Conservation (phyloP, 768 basidiomycete species). For the Cystofilobasidium ferigula region DNA sequence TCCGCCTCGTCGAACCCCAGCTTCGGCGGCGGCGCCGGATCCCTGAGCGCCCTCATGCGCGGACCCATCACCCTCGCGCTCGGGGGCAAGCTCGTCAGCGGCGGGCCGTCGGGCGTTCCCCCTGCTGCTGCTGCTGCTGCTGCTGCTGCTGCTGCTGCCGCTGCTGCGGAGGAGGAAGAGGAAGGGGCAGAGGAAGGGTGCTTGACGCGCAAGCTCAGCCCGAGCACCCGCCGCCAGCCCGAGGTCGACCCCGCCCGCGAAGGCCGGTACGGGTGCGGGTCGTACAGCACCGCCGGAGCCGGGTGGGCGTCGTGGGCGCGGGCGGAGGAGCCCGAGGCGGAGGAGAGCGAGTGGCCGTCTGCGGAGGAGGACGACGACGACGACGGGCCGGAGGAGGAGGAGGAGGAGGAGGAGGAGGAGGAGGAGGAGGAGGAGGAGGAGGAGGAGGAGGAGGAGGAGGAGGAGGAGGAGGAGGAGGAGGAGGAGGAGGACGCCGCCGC, state of each 20-base stretch:
- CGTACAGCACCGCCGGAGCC: too few relatives aligned
- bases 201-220: constrained; percentile 12
- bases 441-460: too few relatives aligned
- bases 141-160: too few relatives aligned
- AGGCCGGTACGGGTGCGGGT: background rate
- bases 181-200: constrained; percentile 10
- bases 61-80: constrained; percentile 3
- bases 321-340: too few relatives aligned
- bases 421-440: too few relatives aligned
- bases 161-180: background rate
- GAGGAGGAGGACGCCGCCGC: too few relatives aligned
- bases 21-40: constrained; percentile 14
- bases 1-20: constrained; percentile 13
- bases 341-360: too few relatives aligned
- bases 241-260: background rate
- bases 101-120: too few relatives aligned
- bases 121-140: too few relatives aligned
- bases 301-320: too few relatives aligned
- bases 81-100: background rate
- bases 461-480: too few relatives aligned
- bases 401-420: background rate
- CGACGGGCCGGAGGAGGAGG: background rate
- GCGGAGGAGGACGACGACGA: background rate
- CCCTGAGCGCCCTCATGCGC: constrained; percentile 1
- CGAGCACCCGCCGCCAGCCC: constrained; percentile 13